Conservation (phyloP, 108 stramenopile species). For the Cyclotella baltica region DNA sequence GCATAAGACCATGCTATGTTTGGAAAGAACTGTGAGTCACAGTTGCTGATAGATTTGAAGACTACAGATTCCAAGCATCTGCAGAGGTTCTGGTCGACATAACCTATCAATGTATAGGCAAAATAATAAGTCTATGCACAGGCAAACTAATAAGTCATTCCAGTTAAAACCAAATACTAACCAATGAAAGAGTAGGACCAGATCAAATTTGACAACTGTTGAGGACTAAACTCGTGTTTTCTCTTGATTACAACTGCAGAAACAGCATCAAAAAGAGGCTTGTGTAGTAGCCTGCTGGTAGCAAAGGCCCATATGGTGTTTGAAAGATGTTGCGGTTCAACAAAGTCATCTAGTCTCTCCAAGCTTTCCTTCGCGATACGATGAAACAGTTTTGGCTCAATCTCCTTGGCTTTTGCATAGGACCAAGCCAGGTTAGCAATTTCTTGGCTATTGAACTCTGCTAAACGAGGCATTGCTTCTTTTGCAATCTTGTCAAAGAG, state of each 20-base stretch:
- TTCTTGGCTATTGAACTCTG: constrained; percentile 15
- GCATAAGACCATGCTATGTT: constrained; percentile 41
- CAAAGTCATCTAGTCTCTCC: constrained; percentile 11
- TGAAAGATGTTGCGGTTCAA: constrained; percentile 25
- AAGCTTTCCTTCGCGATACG: constrained; percentile 13
- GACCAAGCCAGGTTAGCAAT: constrained; percentile 26
- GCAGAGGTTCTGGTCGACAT: neutral
- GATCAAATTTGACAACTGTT: constrained; percentile 38
- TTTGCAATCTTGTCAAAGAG: constrained; percentile 20
- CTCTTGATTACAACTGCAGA: neutral
- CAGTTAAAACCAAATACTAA: too few relatives aligned
- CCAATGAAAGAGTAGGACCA: constrained; percentile 27
- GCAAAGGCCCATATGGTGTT: constrained; percentile 25
- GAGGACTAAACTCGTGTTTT: constrained; percentile 20
- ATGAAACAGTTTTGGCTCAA: constrained; percentile 5
- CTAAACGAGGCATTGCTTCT: neutral
- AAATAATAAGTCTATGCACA: too few relatives aligned
- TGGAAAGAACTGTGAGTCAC: constrained; percentile 35
- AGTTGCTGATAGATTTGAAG: constrained; percentile 9
- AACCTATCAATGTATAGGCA: too few relatives aligned
- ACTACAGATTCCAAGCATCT: constrained; percentile 3
- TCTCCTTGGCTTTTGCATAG: constrained; percentile 1
- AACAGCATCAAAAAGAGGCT: constrained; percentile 16
- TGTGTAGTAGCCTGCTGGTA: neutral
- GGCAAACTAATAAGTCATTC: too few relatives aligned